Conservation (phyloP, 345 rosid genomes). For the Trapa bicornis region DNA sequence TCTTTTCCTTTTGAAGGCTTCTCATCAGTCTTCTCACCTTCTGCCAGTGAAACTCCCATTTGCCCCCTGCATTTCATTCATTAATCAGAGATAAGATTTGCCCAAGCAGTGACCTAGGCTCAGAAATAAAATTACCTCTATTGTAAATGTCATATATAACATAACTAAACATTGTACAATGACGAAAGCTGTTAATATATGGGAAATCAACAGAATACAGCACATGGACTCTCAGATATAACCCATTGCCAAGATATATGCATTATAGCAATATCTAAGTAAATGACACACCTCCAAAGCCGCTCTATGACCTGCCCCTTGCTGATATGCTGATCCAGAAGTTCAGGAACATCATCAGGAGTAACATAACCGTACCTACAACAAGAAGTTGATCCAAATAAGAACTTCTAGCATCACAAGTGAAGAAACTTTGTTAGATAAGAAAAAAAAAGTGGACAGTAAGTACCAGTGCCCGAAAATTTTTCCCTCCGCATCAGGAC, state of each 20-base stretch:
- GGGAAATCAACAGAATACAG: not conserved
- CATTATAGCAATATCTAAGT: not conserved
- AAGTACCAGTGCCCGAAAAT: slow-evolving; percentile 73
- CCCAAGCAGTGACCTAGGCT: too few relatives aligned
- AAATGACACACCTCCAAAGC: slow-evolving; percentile 60
- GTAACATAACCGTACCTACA: slow-evolving; percentile 97
- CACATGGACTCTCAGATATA: not conserved
- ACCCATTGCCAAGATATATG: not conserved
- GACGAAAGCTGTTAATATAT: too few relatives aligned
- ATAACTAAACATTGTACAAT: not conserved
- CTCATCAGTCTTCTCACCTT: slow-evolving; percentile 24
- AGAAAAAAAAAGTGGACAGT: slow-evolving; percentile 1
- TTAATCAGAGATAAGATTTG: not conserved
- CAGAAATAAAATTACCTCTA: too few relatives aligned
- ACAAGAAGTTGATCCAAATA: slow-evolving; percentile 3
- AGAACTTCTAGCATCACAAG: not conserved
- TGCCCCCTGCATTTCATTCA: slow-evolving; percentile 50
- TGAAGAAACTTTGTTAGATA: not conserved
- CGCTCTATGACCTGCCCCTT: slow-evolving; percentile 60
- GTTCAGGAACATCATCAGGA: slow-evolving; percentile 76
- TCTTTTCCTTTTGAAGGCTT: slow-evolving; percentile 37
- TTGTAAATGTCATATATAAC: not conserved
- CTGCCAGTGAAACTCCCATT: slow-evolving; percentile 37
- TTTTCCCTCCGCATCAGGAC: slow-evolving; percentile 54
- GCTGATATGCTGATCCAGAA: slow-evolving; percentile 78